Percentiles rank a stretch among this genome's conserved stretches.
These are phyloP conservation scores for Salvia rosmarinus DNA, from an alignment of 257 asterid species.

Conservation along the genomic window DNA sequence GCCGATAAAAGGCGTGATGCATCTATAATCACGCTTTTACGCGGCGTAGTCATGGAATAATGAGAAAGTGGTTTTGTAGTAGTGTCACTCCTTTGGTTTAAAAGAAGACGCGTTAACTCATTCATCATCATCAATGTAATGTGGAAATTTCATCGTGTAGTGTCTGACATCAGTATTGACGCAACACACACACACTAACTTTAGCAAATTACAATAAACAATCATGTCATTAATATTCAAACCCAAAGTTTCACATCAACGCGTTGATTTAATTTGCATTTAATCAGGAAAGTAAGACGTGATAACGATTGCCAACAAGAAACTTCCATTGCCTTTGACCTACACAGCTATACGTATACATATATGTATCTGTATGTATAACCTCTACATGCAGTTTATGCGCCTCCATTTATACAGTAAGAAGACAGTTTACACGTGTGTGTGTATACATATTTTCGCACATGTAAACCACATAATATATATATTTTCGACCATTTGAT, in stretches of 20 bases:
- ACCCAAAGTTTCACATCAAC: not conserved
- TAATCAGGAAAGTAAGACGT: not conserved
- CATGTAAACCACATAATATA: not conserved
- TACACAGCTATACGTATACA: not conserved
- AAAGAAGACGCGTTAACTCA: too few species aligned
- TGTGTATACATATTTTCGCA: not conserved
- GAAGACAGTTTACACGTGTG: conserved; percentile 14
- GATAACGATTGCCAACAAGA: conserved; percentile 20
- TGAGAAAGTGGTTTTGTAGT: too few species aligned
- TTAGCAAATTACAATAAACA: too few species aligned
- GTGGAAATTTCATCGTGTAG: too few species aligned
- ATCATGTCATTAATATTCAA: too few species aligned
- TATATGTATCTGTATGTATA: not conserved
- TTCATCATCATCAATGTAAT: too few species aligned
- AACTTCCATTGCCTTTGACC: conserved; percentile 21
- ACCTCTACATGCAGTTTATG: not conserved
- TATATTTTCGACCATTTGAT: conserved; percentile 16
- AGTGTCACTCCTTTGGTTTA: too few species aligned
- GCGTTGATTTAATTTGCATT: conserved; percentile 15
- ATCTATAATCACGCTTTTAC: too few species aligned
- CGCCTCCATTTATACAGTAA: conserved; percentile 11
- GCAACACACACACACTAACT: too few species aligned
- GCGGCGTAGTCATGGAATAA: too few species aligned
- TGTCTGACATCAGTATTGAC: too few species aligned
- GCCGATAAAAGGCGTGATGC: too few species aligned